These are phyloP conservation scores for Kitagawia praeruptora DNA, from an alignment of 129 eudicot species.

Conservation along the genomic window DNA sequence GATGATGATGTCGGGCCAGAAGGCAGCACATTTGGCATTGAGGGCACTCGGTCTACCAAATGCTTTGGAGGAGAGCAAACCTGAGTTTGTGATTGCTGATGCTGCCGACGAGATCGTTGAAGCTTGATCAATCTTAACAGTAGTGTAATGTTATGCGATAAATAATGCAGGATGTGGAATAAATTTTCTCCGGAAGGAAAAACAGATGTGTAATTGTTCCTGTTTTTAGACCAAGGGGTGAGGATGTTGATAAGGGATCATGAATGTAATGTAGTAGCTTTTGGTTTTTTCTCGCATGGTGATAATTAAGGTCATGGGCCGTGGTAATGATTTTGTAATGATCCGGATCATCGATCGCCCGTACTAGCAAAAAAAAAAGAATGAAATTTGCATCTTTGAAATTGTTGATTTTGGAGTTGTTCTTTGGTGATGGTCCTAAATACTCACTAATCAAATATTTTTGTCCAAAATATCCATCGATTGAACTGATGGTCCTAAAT, in stretches of 20 bases:
- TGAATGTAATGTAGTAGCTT: neutral
- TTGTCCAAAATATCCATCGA: no score
- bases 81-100: conserved; percentile 6
- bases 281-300: neutral
- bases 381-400: neutral
- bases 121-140: neutral
- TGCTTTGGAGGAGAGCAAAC: conserved; percentile 4
- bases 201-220: neutral
- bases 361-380: neutral
- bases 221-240: neutral
- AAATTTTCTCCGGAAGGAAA: neutral
- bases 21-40: conserved; percentile 9
- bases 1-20: conserved; percentile 9
- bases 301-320: neutral
- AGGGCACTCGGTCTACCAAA: conserved; percentile 9
- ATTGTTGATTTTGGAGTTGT: neutral
- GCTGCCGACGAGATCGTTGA: conserved; percentile 2
- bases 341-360: neutral
- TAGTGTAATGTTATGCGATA: neutral
- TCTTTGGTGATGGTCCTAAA: no score
- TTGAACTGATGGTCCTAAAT: no score
- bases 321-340: neutral
- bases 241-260: neutral
- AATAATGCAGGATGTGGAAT: neutral
- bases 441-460: no score